Conservation (phyloP, 2,329 filamentous ascomycete species). For the Phaeosphaeriaceae sp. region DNA sequence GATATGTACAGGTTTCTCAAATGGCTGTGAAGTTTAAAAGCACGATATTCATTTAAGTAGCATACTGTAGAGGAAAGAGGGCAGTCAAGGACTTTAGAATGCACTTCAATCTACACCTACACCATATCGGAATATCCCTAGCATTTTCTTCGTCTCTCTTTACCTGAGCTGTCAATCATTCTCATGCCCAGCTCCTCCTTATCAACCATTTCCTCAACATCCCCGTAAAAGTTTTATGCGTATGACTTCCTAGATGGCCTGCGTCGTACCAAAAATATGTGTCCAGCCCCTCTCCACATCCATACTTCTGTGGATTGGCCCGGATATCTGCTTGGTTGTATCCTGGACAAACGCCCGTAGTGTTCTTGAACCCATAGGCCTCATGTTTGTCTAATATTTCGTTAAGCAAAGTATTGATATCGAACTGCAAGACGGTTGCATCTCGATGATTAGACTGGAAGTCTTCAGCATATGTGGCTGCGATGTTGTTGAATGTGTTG, state of each 20-base stretch:
- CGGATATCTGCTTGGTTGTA: conserved; percentile 57
- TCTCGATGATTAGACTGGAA: conserved; percentile 45
- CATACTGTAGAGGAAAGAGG: no score
- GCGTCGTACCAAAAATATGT: conserved; percentile 59
- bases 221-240: conserved; percentile 49
- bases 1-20: no score
- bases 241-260: conserved; percentile 54
- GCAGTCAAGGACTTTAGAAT: no score
- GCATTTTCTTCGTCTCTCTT: no score
- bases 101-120: no score
- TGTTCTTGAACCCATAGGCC: conserved; percentile 54
- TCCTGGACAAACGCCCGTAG: conserved; percentile 53
- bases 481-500: conserved; percentile 52
- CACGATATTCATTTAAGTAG: no score
- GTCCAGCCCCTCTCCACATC: conserved; percentile 50
- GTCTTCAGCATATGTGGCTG: conserved; percentile 40
- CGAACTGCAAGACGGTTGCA: conserved; percentile 52
- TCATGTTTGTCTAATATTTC: conserved; percentile 51
- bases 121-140: no score
- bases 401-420: conserved; percentile 53
- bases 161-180: no score
- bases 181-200: conserved; percentile 6
- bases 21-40: no score
- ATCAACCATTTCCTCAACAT: conserved; percentile 25
- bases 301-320: conserved; percentile 53